Evolutionary conservation across 139 green algal genomes (phyloP), one percentile per base, ranked within the genome.

Genomic region (Chlamydomonas sp.): DNA sequence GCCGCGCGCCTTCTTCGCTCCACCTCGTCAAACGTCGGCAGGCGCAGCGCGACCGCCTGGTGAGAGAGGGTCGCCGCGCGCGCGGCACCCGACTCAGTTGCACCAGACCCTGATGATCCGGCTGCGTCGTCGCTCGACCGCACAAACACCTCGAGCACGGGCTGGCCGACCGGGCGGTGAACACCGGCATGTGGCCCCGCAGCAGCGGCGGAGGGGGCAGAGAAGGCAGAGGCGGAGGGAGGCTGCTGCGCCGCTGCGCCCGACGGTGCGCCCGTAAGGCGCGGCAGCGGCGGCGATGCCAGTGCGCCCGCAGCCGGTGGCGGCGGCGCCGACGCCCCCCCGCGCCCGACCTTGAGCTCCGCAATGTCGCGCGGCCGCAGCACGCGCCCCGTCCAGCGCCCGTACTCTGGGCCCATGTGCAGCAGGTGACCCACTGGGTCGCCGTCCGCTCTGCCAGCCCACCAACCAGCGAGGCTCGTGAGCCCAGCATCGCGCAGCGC

Each of bases 341-440:
- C 73, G 68, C n/a, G n/a, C 64, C 70, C 58, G 6, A 75, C 75
- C 48, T 78, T 66, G 48, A 75, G 37, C 30, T 85, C 76, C 0
- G 82, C 81, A 20, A 96, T 64, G 24, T 91, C 83, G 1, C 68
- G 62, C 0, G 84, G 49, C 2, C 76, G 81, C 76, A 83, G 90
- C 33, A 76, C 79, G 10, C 76, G 69, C 28, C 75, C 90, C 4
- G 84, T 85, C 70, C 50, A 69, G 36, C 80, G 67, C 5, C 80
- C 76, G 26, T 81, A 82, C 70, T 78, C 77, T 8, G 73, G 66
- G 2, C 54, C 69, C 16, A 95, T 69, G 65, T 82, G 78, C 65
- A 96, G 69, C 31, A 96, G 60, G 77, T 95, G 87, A 13, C 90
- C 90, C 16, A 58, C 34, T 6, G 85, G 71, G 78, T 96, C 89